Base-by-base conservation (phyloP, 768 basidiomycete species). In the Lanmaoa pseudosensibilis region DNA sequence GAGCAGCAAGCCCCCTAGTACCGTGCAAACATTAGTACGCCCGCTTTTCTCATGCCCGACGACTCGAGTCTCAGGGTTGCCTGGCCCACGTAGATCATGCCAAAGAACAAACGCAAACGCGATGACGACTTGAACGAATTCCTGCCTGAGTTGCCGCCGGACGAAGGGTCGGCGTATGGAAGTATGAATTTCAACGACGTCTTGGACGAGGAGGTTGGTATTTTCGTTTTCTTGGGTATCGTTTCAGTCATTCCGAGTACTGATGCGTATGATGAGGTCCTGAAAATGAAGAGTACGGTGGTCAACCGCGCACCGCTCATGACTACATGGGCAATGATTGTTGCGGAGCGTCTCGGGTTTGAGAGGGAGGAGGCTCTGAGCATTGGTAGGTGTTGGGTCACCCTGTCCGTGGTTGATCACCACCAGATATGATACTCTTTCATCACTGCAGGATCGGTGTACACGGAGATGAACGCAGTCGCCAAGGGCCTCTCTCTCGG, bases 221-320 rank as follows among this genome's bases (percentile, higher is more conserved):
- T 8, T 44, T 44, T 34, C 21, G 19, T 49, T 19, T 15, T 37
- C 10, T 44, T 16, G 23, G 21, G 34, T 1, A 12, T 54, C 8
- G 9, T 36, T 15, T 39, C 4, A 32, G 30, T 11, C 18, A 16
- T 55, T 46, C 50, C 54, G 19, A 52, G 51, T 23, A 13, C 53
- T 47, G 40, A 61, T 50, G 38, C n/a, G 4, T 44, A 44, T 23
- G 27, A 52, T 27, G 56, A 93, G 90, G 69, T 77, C 9, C 77
- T 97, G 41, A 76, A 70, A 58, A 72, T 70, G 19, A 87, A 92
- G 61, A 78, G 76, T 9, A 78, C 83, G 19, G 79, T 92, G 19
- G 80, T 92, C 44, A 98, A 98, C 71, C 86, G 96, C 23, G 95
- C 96, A 1, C 96, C 96, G 0, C 79, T 98, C 44, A 91, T 98